Conservation (phyloP, 495 filamentous ascomycete species). For the Podospora appendiculata region DNA sequence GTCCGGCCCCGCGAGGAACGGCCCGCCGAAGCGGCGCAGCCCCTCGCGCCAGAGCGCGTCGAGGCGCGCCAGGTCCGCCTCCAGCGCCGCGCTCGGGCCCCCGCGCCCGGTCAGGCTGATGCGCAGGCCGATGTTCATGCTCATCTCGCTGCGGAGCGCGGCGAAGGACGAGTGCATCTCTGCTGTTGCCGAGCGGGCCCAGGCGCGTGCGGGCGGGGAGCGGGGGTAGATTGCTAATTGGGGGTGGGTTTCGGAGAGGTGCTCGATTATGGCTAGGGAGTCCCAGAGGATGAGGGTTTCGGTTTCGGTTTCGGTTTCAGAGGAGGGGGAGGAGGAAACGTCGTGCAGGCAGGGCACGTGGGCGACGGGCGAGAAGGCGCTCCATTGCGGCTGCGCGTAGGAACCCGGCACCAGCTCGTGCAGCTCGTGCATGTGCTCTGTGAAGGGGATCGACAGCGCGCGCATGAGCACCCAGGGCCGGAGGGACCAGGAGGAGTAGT, state of each 20-base stretch:
- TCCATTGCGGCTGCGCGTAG: conserved; percentile 15
- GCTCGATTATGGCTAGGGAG: conserved; percentile 48
- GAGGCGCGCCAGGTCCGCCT: conserved; percentile 24
- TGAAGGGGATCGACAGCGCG: conserved; percentile 21
- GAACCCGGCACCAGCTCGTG: conserved; percentile 8
- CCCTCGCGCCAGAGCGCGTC: conserved; percentile 31
- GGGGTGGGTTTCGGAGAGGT: conserved; percentile 41
- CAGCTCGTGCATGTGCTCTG: conserved; percentile 11
- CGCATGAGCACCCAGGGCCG: conserved; percentile 25
- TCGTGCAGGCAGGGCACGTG: conserved; percentile 27
- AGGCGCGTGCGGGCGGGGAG: conserved; percentile 27
- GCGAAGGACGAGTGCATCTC: conserved; percentile 51
- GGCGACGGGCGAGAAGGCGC: conserved; percentile 21
- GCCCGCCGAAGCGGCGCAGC: conserved; percentile 27
- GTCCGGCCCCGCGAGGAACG: conserved; percentile 28
- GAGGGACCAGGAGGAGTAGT: conserved; percentile 30
- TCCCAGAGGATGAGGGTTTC: conserved; percentile 30
- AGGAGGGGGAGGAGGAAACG: neutral
- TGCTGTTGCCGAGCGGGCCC: conserved; percentile 41
- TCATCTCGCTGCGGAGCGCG: conserved; percentile 33
- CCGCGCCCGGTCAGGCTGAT: conserved; percentile 10
- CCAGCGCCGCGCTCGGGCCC: conserved; percentile 16
- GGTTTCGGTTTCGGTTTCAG: neutral
- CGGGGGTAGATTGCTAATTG: conserved; percentile 37
- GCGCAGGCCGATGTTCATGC: conserved; percentile 38